These are phyloP conservation scores for Ochromonas danica DNA, from an alignment of 108 stramenopile species.

Conservation along the genomic window DNA sequence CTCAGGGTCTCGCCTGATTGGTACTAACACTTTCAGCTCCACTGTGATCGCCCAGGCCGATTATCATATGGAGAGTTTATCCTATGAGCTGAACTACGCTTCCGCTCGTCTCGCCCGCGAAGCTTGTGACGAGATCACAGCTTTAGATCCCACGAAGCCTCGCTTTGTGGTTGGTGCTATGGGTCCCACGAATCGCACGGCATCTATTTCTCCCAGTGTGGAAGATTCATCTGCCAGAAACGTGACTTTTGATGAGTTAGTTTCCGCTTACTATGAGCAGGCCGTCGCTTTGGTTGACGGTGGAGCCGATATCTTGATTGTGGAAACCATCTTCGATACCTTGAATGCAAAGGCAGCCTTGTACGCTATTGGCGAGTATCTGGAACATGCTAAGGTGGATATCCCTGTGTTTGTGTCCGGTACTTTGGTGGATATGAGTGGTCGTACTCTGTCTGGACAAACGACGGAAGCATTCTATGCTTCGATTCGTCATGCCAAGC, in stretches of 20 bases:
- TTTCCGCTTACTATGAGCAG: conserved; percentile 91
- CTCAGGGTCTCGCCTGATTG: conserved; percentile 85
- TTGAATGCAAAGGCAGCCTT: conserved; percentile 96
- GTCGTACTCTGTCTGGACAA: conserved; percentile 95
- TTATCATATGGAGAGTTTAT: conserved; percentile 91
- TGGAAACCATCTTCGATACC: conserved; percentile 98
- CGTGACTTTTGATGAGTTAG: conserved; percentile 97
- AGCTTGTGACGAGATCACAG: conserved; percentile 91
- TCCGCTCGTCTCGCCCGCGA: conserved; percentile 84
- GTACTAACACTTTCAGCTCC: conserved; percentile 96
- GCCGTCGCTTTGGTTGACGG: conserved; percentile 90
- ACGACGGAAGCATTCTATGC: conserved; percentile 97
- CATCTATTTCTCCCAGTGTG: conserved; percentile 89
- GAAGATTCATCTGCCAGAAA: conserved; percentile 89
- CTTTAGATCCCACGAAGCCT: conserved; percentile 84
- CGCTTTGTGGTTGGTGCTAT: conserved; percentile 95
- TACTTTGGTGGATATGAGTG: conserved; percentile 94
- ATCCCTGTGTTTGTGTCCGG: conserved; percentile 96
- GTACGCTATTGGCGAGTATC: conserved; percentile 83
- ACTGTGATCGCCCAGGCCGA: conserved; percentile 98
- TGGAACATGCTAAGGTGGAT: conserved; percentile 81
- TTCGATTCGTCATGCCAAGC: conserved; percentile 91
- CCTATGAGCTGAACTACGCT: conserved; percentile 91
- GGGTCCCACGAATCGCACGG: conserved; percentile 96
- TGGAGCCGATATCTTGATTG: conserved; percentile 90